phyloP scores from a whole-genome alignment of 345 rosid species.

The Euclidium syriacum region DNA sequence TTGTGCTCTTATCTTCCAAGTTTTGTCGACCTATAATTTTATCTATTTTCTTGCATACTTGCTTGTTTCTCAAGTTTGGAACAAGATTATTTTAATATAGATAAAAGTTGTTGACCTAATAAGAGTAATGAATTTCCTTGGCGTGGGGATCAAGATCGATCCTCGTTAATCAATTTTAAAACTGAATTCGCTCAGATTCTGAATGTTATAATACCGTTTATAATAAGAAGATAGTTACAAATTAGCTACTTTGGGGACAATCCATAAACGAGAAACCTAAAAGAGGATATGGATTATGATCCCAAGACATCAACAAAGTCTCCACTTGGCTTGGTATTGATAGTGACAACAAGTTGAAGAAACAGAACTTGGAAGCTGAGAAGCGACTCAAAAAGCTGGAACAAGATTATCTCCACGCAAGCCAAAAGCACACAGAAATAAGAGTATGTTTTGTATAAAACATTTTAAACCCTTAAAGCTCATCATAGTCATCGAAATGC shows the following conservation, averaged over 20 bases:
- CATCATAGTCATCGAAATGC: neutral
- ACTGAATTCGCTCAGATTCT: too few species aligned
- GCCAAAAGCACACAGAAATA: conserved; percentile 18
- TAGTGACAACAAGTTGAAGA: neutral
- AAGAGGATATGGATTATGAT: neutral
- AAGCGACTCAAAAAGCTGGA: conserved; percentile 14
- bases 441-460: neutral
- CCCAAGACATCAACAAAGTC: neutral
- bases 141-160: too few species aligned
- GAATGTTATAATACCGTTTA: too few species aligned
- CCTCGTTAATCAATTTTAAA: too few species aligned
- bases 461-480: neutral
- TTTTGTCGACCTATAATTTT: too few species aligned
- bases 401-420: conserved; percentile 17
- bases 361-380: conserved; percentile 5
- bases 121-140: too few species aligned
- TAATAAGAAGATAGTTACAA: neutral
- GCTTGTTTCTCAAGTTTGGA: too few species aligned
- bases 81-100: too few species aligned
- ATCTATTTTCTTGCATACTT: too few species aligned
- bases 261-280: neutral
- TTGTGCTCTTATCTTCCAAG: too few species aligned
- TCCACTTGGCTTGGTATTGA: neutral
- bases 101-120: too few species aligned
- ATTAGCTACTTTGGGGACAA: neutral